Evolutionary conservation across 2,329 filamentous ascomycete genomes (phyloP).

Genomic region (Raffaelea albimanens): DNA sequence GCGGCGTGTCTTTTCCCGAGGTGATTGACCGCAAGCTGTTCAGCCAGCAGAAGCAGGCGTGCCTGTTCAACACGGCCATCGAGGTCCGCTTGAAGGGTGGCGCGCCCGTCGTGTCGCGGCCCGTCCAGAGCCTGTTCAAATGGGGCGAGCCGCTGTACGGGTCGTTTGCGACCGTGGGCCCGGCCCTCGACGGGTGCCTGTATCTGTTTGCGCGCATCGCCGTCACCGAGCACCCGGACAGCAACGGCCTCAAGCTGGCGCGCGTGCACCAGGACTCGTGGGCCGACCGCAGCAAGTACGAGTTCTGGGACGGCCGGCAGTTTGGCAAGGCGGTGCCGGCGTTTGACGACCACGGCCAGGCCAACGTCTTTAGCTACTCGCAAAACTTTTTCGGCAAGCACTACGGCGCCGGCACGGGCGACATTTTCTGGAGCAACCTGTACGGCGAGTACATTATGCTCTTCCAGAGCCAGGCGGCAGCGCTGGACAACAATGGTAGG

Average conservation of each 20-base stretch:
- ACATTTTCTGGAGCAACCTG: slow-evolving; percentile 12
- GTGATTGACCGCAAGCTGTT: slow-evolving; percentile 12
- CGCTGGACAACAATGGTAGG: slow-evolving; percentile 6
- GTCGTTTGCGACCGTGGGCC: slow-evolving; percentile 6
- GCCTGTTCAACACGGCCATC: slow-evolving; percentile 12
- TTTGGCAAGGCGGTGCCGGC: slow-evolving; percentile 9
- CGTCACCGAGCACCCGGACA: slow-evolving; percentile 4
- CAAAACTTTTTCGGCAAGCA: slow-evolving; percentile 12
- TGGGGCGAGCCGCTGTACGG: slow-evolving; percentile 10
- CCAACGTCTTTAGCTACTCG: slow-evolving; percentile 11
- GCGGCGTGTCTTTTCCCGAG: slow-evolving; percentile 9
- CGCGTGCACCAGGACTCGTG: slow-evolving; percentile 5
- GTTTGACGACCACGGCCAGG: slow-evolving; percentile 6
- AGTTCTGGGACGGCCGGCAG: slow-evolving; percentile 10
- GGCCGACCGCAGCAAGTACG: slow-evolving; percentile 8
- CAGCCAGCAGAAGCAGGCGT: slow-evolving; percentile 3
- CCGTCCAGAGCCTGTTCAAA: slow-evolving; percentile 6
- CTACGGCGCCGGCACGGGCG: slow-evolving; percentile 11
- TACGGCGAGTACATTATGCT: slow-evolving; percentile 11
- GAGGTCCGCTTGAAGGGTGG: slow-evolving; percentile 6
- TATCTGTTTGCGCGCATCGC: slow-evolving; percentile 14
- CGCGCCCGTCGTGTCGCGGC: slow-evolving; percentile 5
- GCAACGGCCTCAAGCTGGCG: slow-evolving; percentile 14
- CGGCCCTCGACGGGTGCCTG: slow-evolving; percentile 6
- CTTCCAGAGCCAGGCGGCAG: slow-evolving; percentile 12